Percentiles rank a stretch among this genome's conserved stretches.
Conservation (phyloP, 2,329 filamentous ascomycete species). For the Neobulgaria alba region DNA sequence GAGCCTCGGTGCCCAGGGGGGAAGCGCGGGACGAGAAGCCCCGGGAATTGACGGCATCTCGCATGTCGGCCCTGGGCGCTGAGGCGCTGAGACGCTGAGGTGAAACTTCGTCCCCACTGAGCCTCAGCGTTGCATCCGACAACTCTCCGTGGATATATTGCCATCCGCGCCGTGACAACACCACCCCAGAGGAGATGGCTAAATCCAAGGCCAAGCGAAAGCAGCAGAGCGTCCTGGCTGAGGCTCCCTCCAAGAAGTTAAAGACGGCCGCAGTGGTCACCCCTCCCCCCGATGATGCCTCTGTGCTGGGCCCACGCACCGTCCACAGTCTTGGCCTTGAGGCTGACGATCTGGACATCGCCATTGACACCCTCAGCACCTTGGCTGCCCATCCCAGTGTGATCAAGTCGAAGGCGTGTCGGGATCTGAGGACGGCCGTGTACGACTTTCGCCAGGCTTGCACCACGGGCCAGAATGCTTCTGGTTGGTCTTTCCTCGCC, state of each 20-base stretch:
- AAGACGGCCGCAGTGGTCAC: constrained; percentile 31
- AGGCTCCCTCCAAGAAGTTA: constrained; percentile 31
- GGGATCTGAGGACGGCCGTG: constrained; percentile 55
- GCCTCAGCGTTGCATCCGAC: too few species aligned
- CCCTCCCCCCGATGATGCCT: constrained; percentile 30
- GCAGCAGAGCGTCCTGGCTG: constrained; percentile 34
- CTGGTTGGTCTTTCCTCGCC: constrained; percentile 33
- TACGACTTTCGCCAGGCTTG: constrained; percentile 63
- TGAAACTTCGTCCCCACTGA: too few species aligned
- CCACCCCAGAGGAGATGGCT: constrained; percentile 33
- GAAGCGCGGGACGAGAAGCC: too few species aligned
- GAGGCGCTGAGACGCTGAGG: too few species aligned
- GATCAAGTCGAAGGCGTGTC: constrained; percentile 62
- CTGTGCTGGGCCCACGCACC: constrained; percentile 39
- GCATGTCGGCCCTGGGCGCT: too few species aligned
- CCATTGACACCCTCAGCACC: constrained; percentile 53
- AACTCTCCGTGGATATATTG: too few species aligned
- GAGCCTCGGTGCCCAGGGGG: too few species aligned
- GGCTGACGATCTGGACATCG: constrained; percentile 61
- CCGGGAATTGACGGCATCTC: too few species aligned
- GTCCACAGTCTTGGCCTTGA: constrained; percentile 47
- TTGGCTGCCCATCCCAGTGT: constrained; percentile 50
- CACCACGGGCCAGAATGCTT: constrained; percentile 54
- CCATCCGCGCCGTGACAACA: too few species aligned
- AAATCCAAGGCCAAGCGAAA: constrained; percentile 40